Evolutionary conservation across 768 basidiomycete genomes (phyloP).

Genomic region (Boletus barrowsii): DNA sequence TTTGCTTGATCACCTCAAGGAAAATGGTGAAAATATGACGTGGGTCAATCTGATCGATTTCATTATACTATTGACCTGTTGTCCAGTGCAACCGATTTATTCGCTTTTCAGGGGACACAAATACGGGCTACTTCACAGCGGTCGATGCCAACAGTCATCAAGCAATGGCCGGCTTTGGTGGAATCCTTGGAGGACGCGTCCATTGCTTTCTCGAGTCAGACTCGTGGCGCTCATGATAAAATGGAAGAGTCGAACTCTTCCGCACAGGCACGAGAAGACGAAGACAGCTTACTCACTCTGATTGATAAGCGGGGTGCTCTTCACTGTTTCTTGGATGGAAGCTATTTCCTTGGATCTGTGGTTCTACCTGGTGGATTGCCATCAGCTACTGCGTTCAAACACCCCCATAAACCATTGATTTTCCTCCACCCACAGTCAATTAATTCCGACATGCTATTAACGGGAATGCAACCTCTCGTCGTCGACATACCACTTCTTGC

Average conservation of each 20-base stretch:
- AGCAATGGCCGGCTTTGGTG: constrained; percentile 66
- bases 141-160: constrained; percentile 56
- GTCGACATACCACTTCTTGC: constrained; percentile 58
- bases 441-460: constrained; percentile 23
- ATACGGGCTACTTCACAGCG: constrained; percentile 44
- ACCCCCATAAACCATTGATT: constrained; percentile 45
- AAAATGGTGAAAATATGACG: constrained; percentile 66
- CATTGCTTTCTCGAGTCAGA: constrained; percentile 44
- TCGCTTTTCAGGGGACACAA: constrained; percentile 74
- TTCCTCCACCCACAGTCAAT: constrained; percentile 42
- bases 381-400: constrained; percentile 37
- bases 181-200: constrained; percentile 56
- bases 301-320: constrained; percentile 57
- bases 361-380: constrained; percentile 33
- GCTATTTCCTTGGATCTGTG: constrained; percentile 64
- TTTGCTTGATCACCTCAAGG: constrained; percentile 65
- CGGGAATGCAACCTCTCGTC: constrained; percentile 38
- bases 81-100: constrained; percentile 70
- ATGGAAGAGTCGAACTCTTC: constrained; percentile 29
- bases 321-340: constrained; percentile 72
- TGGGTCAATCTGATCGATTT: constrained; percentile 34
- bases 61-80: constrained; percentile 14
- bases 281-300: constrained; percentile 63
- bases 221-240: constrained; percentile 26
- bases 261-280: constrained; percentile 40